Evolutionary conservation across 108 stramenopile genomes (phyloP).

Genomic region (Cyclostephanos tholiformis): DNA sequence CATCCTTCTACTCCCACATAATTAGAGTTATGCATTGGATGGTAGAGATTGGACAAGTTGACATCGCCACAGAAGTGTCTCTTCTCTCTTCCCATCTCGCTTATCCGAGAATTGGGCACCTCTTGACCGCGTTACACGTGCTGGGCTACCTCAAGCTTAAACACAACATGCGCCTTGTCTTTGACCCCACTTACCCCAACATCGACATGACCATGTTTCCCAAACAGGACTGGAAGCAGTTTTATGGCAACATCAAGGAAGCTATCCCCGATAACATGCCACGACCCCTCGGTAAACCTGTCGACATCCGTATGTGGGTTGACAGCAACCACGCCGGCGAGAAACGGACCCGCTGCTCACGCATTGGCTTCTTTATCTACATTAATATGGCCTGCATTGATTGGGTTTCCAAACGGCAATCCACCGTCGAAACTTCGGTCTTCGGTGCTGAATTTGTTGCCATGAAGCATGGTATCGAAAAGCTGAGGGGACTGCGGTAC

Average conservation of each 20-base stretch:
- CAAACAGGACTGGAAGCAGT: slow-evolving; percentile 14
- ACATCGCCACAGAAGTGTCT: slow-evolving; percentile 51
- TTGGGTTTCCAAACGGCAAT: too few relatives aligned
- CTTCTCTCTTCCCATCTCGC: slow-evolving; percentile 48
- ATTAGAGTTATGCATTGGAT: slow-evolving; percentile 54
- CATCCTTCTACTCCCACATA: slow-evolving; percentile 19
- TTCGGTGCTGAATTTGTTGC: too few relatives aligned
- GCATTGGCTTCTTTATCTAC: too few relatives aligned
- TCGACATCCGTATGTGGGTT: background rate
- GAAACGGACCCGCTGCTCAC: too few relatives aligned
- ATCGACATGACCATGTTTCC: slow-evolving; percentile 4
- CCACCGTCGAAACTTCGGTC: too few relatives aligned
- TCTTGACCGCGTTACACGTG: slow-evolving; percentile 22
- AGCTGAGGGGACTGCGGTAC: too few relatives aligned
- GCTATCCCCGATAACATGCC: slow-evolving; percentile 25
- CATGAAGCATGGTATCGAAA: too few relatives aligned
- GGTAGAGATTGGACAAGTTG: slow-evolving; percentile 56
- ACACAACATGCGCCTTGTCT: slow-evolving; percentile 1
- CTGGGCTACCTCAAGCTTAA: too few relatives aligned
- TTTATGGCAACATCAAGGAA: slow-evolving; percentile 17
- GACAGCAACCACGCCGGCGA: slow-evolving; percentile 1
- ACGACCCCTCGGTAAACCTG: slow-evolving; percentile 12
- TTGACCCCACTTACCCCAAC: slow-evolving; percentile 34
- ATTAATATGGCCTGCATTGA: too few relatives aligned
- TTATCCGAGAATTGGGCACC: slow-evolving; percentile 44